Evolutionary conservation across 441 rosid species (phyloP).

Genomic region (Populus hybrid): DNA sequence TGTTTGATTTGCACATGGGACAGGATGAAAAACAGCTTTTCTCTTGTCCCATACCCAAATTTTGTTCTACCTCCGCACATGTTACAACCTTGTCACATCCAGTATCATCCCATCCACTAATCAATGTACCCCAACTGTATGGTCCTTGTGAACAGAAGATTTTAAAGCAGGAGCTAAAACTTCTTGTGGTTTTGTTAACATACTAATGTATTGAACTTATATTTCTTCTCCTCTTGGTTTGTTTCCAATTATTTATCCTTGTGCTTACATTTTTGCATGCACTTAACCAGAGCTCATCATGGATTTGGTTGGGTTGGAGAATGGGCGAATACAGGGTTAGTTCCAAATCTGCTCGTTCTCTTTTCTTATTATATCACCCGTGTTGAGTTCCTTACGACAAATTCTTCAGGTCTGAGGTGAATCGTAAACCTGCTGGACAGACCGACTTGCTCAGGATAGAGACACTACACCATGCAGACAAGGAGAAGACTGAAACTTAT

Average conservation of each 20-base stretch:
- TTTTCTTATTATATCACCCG: background rate
- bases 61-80: background rate
- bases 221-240: background rate
- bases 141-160: background rate
- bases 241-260: slow-evolving; percentile 12
- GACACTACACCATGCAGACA: slow-evolving; percentile 92
- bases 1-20: background rate
- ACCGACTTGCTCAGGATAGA: slow-evolving; percentile 79
- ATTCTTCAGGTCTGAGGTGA: slow-evolving; percentile 59
- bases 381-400: slow-evolving; percentile 2
- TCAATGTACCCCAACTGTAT: background rate
- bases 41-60: background rate
- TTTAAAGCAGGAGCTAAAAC: background rate
- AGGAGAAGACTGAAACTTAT: slow-evolving; percentile 73
- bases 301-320: slow-evolving; percentile 99
- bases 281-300: slow-evolving; percentile 75
- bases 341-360: slow-evolving; percentile 2
- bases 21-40: background rate
- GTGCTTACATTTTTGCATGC: slow-evolving; percentile 19
- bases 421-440: slow-evolving; percentile 66
- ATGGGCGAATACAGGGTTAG: slow-evolving; percentile 97
- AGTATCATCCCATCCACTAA: background rate
- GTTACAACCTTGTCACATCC: background rate
- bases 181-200: background rate
- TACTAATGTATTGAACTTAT: background rate